Evolutionary conservation across 78 protist genomes (phyloP).

Genomic region (Monocercomonoides exilis): DNA sequence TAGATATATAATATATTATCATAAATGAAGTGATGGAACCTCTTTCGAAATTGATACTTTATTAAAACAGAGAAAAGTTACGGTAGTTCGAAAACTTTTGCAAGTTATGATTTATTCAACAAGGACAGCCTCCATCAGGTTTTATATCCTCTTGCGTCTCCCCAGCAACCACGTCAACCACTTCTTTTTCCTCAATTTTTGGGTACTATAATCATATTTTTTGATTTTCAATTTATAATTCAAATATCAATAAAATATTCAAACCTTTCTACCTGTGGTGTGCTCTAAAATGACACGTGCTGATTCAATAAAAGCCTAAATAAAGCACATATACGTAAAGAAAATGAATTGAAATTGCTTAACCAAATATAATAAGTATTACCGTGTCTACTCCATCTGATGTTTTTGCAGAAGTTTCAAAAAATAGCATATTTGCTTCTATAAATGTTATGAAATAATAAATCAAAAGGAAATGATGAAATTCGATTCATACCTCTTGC

Average conservation of each 20-base stretch:
- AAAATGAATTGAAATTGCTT: too few relatives aligned
- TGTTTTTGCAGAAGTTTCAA: constrained; percentile 94
- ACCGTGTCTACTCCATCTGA: constrained; percentile 87
- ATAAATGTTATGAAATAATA: neutral
- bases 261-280: too few relatives aligned
- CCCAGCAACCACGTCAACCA: too few relatives aligned
- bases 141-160: too few relatives aligned
- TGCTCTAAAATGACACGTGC: constrained; percentile 15
- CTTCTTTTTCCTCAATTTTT: constrained; percentile 22
- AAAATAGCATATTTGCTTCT: constrained; percentile 76
- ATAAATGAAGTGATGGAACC: too few relatives aligned
- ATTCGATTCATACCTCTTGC: constrained; percentile 48
- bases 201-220: neutral
- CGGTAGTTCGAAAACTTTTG: too few relatives aligned
- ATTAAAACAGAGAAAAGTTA: neutral
- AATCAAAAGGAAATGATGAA: neutral
- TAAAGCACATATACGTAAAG: neutral
- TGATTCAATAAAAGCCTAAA: neutral
- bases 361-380: neutral
- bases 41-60: too few relatives aligned
- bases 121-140: too few relatives aligned
- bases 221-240: neutral
- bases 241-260: constrained; percentile 39
- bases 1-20: too few relatives aligned
- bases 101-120: too few relatives aligned